phyloP scores from a whole-genome alignment of 2,329 filamentous ascomycete species.

The Aspergillus niger region DNA sequence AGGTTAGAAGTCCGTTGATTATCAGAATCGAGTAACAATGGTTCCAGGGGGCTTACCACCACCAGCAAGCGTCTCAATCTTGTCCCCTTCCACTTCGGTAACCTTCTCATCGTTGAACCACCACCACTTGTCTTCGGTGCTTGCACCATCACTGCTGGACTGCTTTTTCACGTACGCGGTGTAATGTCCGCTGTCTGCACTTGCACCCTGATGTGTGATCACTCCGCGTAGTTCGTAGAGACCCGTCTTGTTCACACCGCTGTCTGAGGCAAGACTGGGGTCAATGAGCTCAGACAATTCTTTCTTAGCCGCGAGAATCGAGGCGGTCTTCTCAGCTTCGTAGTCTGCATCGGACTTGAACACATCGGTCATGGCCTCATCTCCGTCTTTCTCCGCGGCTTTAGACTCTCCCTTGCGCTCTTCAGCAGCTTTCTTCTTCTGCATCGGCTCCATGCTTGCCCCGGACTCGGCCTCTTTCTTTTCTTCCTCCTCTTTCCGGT shows the following conservation, averaged over 20 bases:
- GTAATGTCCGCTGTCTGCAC: slow-evolving; percentile 96
- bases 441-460: slow-evolving; percentile 43
- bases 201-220: slow-evolving; percentile 94
- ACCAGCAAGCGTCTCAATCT: slow-evolving; percentile 85
- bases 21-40: background rate
- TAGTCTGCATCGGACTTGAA: slow-evolving; percentile 95
- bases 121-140: slow-evolving; percentile 94
- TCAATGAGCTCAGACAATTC: slow-evolving; percentile 79
- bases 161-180: slow-evolving; percentile 97
- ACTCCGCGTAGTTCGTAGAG: slow-evolving; percentile 93
- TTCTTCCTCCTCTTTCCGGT: slow-evolving; percentile 57
- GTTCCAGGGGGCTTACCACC: slow-evolving; percentile 62
- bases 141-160: slow-evolving; percentile 70
- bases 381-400: slow-evolving; percentile 60
- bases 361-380: slow-evolving; percentile 70
- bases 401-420: slow-evolving; percentile 56
- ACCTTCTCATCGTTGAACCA: slow-evolving; percentile 99
- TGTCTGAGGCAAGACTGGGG: slow-evolving; percentile 72
- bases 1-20: slow-evolving; percentile 19
- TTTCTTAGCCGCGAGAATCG: slow-evolving; percentile 79
- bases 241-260: slow-evolving; percentile 87
- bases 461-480: slow-evolving; percentile 40
- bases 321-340: slow-evolving; percentile 77
- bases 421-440: slow-evolving; percentile 51
- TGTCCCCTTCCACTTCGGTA: slow-evolving; percentile 83